Evolutionary conservation across 371 early-diverging fungal genomes (phyloP).

Genomic region (Synchytrium microbalum): DNA sequence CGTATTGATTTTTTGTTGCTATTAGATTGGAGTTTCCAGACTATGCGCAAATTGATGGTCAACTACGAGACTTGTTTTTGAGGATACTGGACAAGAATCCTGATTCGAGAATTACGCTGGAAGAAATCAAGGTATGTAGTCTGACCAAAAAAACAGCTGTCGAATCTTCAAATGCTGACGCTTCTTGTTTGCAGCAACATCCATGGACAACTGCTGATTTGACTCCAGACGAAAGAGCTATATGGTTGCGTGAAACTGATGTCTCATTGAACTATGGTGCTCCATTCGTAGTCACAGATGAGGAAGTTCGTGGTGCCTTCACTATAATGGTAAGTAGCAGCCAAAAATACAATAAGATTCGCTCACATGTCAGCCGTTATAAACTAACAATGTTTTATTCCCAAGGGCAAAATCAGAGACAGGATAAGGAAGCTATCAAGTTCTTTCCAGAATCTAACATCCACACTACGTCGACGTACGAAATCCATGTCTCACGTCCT

Average conservation of each 20-base stretch:
- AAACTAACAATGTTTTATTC: conserved; percentile 13
- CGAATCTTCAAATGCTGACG: neutral
- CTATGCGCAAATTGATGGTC: conserved; percentile 7
- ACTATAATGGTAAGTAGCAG: conserved; percentile 21
- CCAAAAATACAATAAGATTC: neutral
- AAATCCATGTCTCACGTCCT: neutral
- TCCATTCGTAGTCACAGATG: conserved; percentile 55
- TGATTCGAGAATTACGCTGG: conserved; percentile 67
- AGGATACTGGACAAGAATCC: conserved; percentile 81
- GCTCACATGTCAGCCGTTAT: neutral
- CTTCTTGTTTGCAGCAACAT: conserved; percentile 46
- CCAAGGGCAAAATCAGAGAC: conserved; percentile 28
- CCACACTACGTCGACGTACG: conserved; percentile 7
- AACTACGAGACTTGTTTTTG: conserved; percentile 54
- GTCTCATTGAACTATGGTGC: conserved; percentile 41
- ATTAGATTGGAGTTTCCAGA: conserved; percentile 17
- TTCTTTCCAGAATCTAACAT: conserved; percentile 43
- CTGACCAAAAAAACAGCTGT: neutral
- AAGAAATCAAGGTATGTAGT: conserved; percentile 64
- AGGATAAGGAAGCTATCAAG: conserved; percentile 51
- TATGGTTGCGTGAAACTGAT: conserved; percentile 59
- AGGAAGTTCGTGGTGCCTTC: conserved; percentile 62
- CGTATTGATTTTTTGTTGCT: neutral
- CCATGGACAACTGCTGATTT: conserved; percentile 81
- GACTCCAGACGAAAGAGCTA: conserved; percentile 37